Conservation (phyloP, 371 early-diverging fungal genomes). For the Mortierella sp. region DNA sequence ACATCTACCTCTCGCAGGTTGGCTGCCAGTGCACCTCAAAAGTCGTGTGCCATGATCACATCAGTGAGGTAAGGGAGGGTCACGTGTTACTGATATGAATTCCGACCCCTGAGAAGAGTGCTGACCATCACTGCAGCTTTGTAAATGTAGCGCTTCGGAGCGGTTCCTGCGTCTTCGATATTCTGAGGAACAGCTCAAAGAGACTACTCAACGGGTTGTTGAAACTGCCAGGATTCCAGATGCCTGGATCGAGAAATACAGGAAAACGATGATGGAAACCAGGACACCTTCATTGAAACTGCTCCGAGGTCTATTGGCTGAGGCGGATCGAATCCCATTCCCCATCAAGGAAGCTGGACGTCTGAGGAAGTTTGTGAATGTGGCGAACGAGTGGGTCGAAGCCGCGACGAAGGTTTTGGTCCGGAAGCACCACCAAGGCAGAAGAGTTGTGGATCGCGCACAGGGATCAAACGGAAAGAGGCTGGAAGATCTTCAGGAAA, state of each 20-base stretch:
- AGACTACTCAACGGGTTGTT: constrained; percentile 47
- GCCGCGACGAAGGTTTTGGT: constrained; percentile 56
- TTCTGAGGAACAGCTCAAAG: constrained; percentile 63
- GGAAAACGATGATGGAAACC: constrained; percentile 54
- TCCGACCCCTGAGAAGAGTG: too few species aligned
- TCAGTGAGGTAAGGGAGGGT: constrained; percentile 49
- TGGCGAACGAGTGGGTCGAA: constrained; percentile 62
- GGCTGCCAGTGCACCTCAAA: constrained; percentile 71
- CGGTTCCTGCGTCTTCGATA: constrained; percentile 63
- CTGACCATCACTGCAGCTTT: constrained; percentile 50
- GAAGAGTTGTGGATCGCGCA: constrained; percentile 38
- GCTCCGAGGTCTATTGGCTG: constrained; percentile 59
- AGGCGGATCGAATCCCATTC: constrained; percentile 62
- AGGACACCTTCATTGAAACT: constrained; percentile 64
- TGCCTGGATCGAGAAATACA: constrained; percentile 58
- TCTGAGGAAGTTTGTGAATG: constrained; percentile 59
- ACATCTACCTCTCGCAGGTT: constrained; percentile 75
- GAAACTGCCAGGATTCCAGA: constrained; percentile 48
- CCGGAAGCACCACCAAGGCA: constrained; percentile 54
- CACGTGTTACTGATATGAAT: not conserved
- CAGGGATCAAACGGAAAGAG: constrained; percentile 45
- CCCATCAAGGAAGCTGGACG: constrained; percentile 58
- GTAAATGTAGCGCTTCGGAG: constrained; percentile 59
- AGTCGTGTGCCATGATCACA: constrained; percentile 72
- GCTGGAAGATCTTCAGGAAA: constrained; percentile 53